Evolutionary conservation across 2,329 filamentous ascomycete genomes (phyloP).

Genomic region (Monilinia vaccinii-corymbosi): DNA sequence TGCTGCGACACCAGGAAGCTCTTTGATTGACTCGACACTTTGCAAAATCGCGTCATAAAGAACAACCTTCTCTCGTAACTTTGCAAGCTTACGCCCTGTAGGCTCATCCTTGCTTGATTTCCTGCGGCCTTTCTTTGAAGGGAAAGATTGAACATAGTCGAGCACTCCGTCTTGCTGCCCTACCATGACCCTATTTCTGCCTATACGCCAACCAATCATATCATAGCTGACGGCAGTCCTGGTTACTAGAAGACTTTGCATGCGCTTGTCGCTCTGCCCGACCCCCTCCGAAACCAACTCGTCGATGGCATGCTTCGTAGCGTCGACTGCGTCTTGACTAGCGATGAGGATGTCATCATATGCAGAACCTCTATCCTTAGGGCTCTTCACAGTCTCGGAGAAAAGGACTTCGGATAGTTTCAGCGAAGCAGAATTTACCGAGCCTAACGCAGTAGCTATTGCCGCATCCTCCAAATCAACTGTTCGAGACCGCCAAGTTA

Average conservation of each 20-base stretch:
- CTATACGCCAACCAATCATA: constrained; percentile 89
- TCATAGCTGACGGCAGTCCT: constrained; percentile 90
- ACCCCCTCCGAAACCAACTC: constrained; percentile 79
- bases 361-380: constrained; percentile 66
- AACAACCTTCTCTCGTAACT: constrained; percentile 77
- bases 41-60: constrained; percentile 87
- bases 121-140: constrained; percentile 44
- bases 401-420: constrained; percentile 41
- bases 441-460: constrained; percentile 74
- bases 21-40: constrained; percentile 81
- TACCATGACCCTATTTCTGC: constrained; percentile 80
- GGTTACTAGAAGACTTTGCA: constrained; percentile 90
- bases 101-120: constrained; percentile 50
- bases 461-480: constrained; percentile 89
- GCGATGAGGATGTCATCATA: constrained; percentile 88
- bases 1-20: constrained; percentile 80
- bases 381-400: constrained; percentile 36
- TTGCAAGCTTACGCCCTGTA: constrained; percentile 64
- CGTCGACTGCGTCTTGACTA: constrained; percentile 89
- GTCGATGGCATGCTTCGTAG: constrained; percentile 86
- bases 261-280: constrained; percentile 70
- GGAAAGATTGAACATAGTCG: constrained; percentile 40
- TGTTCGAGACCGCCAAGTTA: constrained; percentile 77
- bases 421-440: constrained; percentile 49
- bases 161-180: constrained; percentile 71